Evolutionary conservation across 805 yeast genomes (phyloP).

Genomic region (Hanseniaspora pseudoguilliermondii): DNA sequence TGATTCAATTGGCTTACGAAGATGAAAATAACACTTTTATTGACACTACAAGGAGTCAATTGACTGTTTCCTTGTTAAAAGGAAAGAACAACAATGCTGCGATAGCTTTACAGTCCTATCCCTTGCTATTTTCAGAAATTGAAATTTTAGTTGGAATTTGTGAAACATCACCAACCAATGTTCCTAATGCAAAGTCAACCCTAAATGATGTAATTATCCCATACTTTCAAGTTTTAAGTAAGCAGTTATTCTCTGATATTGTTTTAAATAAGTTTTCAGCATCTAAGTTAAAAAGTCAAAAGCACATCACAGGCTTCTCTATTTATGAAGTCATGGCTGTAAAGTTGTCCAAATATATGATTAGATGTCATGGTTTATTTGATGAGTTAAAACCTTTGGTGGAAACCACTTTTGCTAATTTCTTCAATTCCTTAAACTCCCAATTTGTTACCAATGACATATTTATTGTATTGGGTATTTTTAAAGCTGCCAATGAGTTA

Average conservation of each 20-base stretch:
- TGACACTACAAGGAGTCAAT: conserved; percentile 10
- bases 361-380: conserved; percentile 21
- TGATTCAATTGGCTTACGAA: conserved; percentile 9
- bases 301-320: conserved; percentile 22
- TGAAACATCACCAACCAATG: conserved; percentile 25
- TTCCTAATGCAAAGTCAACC: conserved; percentile 29
- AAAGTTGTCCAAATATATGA: conserved; percentile 26
- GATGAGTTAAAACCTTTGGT: conserved; percentile 20
- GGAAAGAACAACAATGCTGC: neutral
- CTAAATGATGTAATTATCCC: conserved; percentile 32
- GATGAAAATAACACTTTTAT: neutral
- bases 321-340: conserved; percentile 32
- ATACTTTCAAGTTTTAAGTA: conserved; percentile 40
- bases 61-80: conserved; percentile 3
- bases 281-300: conserved; percentile 19
- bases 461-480: conserved; percentile 23
- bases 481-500: conserved; percentile 25
- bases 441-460: conserved; percentile 9
- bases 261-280: conserved; percentile 21
- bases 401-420: conserved; percentile 14
- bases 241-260: conserved; percentile 35
- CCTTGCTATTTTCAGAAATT: conserved; percentile 39
- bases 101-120: conserved; percentile 23
- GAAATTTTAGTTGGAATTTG: conserved; percentile 45
- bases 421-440: conserved; percentile 11